phyloP scores from a whole-genome alignment of 371 early-diverging fungal species.

The Coemansia sp. region DNA sequence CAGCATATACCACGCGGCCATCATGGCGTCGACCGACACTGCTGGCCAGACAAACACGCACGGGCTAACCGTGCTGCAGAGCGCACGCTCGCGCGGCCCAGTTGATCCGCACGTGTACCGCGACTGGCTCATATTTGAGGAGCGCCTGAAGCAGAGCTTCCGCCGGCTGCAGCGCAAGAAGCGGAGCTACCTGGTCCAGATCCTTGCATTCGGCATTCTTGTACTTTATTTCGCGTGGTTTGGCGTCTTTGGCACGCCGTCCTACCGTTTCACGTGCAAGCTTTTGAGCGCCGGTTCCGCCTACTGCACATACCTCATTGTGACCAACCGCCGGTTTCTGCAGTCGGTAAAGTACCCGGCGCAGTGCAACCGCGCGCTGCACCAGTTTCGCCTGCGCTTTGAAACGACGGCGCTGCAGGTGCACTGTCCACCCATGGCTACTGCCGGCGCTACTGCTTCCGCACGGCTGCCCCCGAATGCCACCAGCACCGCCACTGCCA shows the following conservation, averaged over 20 bases:
- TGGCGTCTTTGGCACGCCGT: slow-evolving; percentile 39
- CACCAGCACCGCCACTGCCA: background rate
- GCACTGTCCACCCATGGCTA: slow-evolving; percentile 13
- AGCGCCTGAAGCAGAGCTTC: slow-evolving; percentile 54
- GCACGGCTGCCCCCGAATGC: background rate
- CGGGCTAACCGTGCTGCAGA: slow-evolving; percentile 50
- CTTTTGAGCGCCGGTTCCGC: slow-evolving; percentile 47
- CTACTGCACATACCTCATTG: slow-evolving; percentile 49
- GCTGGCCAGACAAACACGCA: slow-evolving; percentile 37
- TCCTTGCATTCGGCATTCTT: slow-evolving; percentile 40
- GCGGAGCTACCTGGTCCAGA: slow-evolving; percentile 51
- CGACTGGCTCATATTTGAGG: slow-evolving; percentile 57
- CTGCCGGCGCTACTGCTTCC: background rate
- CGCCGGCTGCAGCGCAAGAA: slow-evolving; percentile 53
- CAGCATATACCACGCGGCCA: slow-evolving; percentile 39
- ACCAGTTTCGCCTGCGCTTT: slow-evolving; percentile 53
- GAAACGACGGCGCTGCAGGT: slow-evolving; percentile 44
- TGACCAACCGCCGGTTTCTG: slow-evolving; percentile 50
- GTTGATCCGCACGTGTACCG: slow-evolving; percentile 54
- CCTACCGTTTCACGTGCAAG: slow-evolving; percentile 44
- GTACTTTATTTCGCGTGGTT: slow-evolving; percentile 51
- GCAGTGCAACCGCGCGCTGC: slow-evolving; percentile 54
- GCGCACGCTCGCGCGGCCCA: slow-evolving; percentile 44
- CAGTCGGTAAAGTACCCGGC: slow-evolving; percentile 53
- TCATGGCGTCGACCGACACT: slow-evolving; percentile 22